phyloP scores from a whole-genome alignment of 1,284 basidiomycete genomes.

The Melampsora americana region DNA sequence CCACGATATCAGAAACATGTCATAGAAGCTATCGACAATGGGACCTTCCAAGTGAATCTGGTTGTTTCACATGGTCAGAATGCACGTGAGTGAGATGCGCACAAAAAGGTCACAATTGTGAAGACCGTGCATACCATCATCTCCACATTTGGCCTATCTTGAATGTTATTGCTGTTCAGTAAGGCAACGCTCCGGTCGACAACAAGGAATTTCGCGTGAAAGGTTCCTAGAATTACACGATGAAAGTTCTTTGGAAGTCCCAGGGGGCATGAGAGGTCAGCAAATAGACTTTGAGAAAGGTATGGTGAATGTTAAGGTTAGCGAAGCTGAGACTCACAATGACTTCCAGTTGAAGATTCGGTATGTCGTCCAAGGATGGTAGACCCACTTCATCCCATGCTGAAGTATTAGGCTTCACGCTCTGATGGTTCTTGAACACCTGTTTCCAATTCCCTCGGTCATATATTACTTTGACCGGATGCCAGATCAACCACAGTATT shows the following conservation, averaged over 20 bases:
- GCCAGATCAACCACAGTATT: neutral
- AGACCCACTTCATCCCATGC: conserved; percentile 63
- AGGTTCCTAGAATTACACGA: conserved; percentile 61
- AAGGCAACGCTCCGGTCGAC: conserved; percentile 70
- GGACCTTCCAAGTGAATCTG: conserved; percentile 64
- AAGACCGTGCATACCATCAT: conserved; percentile 63
- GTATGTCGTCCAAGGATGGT: conserved; percentile 62
- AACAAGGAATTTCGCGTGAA: conserved; percentile 73
- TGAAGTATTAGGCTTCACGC: conserved; percentile 51
- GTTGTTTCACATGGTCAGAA: neutral
- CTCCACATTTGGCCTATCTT: conserved; percentile 65
- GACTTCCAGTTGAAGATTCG: conserved; percentile 64
- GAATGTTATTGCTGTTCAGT: conserved; percentile 58
- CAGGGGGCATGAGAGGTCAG: conserved; percentile 56
- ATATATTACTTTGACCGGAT: conserved; percentile 62
- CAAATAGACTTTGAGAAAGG: conserved; percentile 12
- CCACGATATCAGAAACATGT: conserved; percentile 69
- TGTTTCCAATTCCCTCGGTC: conserved; percentile 66
- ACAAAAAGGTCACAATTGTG: neutral
- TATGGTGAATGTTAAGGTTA: conserved; percentile 11
- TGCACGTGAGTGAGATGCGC: neutral
- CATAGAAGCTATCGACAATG: conserved; percentile 69
- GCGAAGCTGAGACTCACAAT: conserved; percentile 54
- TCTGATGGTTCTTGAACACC: conserved; percentile 47
- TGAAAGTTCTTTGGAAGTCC: conserved; percentile 57